Base-by-base conservation (phyloP, 2,329 filamentous ascomycete genomes). In the Metarhizium robertsii region DNA sequence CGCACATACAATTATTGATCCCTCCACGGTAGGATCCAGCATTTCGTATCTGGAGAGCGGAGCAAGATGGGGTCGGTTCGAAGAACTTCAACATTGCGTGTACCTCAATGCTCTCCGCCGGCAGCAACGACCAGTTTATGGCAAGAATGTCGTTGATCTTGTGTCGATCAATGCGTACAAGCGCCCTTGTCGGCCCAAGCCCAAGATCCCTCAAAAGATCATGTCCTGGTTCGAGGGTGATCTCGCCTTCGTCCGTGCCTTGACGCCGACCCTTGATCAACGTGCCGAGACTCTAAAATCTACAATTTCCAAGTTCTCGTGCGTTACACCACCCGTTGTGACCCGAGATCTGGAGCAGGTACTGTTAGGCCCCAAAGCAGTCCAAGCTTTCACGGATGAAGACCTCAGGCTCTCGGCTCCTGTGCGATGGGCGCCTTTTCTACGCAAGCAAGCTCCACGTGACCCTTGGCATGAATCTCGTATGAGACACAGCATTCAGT, bases 381-480 rank as follows among this genome's bases (percentile, higher is more conserved):
- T 84, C 1, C 73, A 81, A 49, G 75, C 76, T 0, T 81, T 90
- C 54, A 75, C 77, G 13, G 78, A 82, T 3, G 69, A 74, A 11
- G 79, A 83, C 54, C 75, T 85, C 49, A 77, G 76, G 57, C 72
- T 85, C 53, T 81, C 84, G 4, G 75, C 75, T 13, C 82, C 76
- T 8, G 75, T 77, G 48, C 78, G 74, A 58, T 81, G 73, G 70
- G 79, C 75, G 45, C 82, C 75, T 48, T 86, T 77, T 63, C 75
- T 78, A 65, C 80, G 80, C 8, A 78, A 79, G 59, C 75, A 79
- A 61, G 67, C 79, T 10, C 76, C 80, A 0, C 71, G 77, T 1
- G 92, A 99, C 66, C 90, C 92, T 0, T 96, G 94, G 79, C 94
- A 99, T 62, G 90, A 96, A 71, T 84, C 92, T 14, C 89, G 92